Base-by-base conservation (phyloP, 192 early-diverging fungal species). In the Allomyces macrogynus region DNA sequence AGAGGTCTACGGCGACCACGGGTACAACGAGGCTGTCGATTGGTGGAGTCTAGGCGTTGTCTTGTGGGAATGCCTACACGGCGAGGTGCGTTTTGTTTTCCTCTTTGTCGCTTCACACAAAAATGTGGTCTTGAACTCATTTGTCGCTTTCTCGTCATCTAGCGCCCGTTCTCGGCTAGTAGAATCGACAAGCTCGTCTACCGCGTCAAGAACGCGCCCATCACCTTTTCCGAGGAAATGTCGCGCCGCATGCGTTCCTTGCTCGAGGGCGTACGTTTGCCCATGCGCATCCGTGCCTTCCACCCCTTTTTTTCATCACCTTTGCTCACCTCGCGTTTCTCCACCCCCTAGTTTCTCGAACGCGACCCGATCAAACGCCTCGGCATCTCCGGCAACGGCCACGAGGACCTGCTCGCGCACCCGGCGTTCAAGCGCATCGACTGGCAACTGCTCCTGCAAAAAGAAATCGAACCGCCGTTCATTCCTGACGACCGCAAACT, bases 21-120 rank as follows among this genome's bases (percentile, higher is more conserved):
- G 60, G 23, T 84, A 84, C 67, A 73, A 80, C 62, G 43, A 68
- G 0, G 61, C 66, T 0, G 72, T 82, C 26, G 77, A 88, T 68
- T 88, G 87, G 87, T 92, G 90, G 90, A 87, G 86, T 68, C 67
- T 91, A 26, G 89, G 90, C 7, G 83, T 92, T 10, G 77, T 90
- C 43, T 68, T 81, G 64, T 92, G 83, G 65, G 90, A 92, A 68
- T 66, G 89, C 14, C 66, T 86, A 4, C 86, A 82, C 70, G 86
- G 85, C 42, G 87, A 86, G 80, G 88, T 90, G 25, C 23, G 5
- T 12, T 62, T 1, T 8, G 14, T 61, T 67, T 40, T 64, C 23
- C n/a, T n/a, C n/a, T n/a, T n/a, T n/a, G n/a, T n/a, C n/a, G n/a
- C n/a, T n/a, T n/a, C n/a, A n/a, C n/a, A n/a, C n/a, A n/a, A n/a